A percentile compares a stretch with the other conserved stretches of the same genome.
These are phyloP conservation scores for Dioscorea dumetorum DNA, from an alignment of 106 monocot genomes.

Conservation along the genomic window DNA sequence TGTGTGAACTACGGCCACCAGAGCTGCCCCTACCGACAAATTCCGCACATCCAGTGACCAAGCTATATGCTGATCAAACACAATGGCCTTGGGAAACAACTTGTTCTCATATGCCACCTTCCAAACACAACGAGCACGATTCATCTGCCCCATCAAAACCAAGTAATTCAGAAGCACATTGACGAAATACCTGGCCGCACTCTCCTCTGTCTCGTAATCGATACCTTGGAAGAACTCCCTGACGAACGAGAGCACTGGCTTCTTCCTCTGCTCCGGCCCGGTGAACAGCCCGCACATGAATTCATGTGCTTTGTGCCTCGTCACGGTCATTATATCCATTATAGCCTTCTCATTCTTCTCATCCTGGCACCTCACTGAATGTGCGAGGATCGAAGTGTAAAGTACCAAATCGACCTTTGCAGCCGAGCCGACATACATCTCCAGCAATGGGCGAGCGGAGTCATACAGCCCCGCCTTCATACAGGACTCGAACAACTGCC, in stretches of 20 bases:
- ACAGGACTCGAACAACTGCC: constrained; percentile 92
- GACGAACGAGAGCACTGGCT: constrained; percentile 79
- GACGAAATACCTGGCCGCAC: constrained; percentile 77
- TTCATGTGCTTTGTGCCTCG: constrained; percentile 75
- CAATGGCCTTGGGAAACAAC: constrained; percentile 93
- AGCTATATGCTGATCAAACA: constrained; percentile 97
- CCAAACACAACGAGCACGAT: constrained; percentile 91
- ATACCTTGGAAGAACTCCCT: constrained; percentile 91
- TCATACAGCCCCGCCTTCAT: constrained; percentile 71
- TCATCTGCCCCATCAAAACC: constrained; percentile 95
- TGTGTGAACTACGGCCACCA: constrained; percentile 81
- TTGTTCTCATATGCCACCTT: constrained; percentile 97
- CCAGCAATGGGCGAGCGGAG: constrained; percentile 63
- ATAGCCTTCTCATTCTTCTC: constrained; percentile 68
- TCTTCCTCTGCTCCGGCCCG: constrained; percentile 85
- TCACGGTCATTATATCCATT: constrained; percentile 70
- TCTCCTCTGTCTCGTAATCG: constrained; percentile 77
- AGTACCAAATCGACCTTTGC: constrained; percentile 89
- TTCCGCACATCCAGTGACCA: constrained; percentile 89
- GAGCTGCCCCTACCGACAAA: constrained; percentile 86
- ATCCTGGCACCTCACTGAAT: constrained; percentile 75
- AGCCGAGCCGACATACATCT: constrained; percentile 61
- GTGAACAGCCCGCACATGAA: constrained; percentile 88
- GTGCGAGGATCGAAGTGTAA: constrained; percentile 90
- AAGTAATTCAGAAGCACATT: constrained; percentile 92